Evolutionary conservation across 495 filamentous ascomycete species (phyloP).

Genomic region (Talaromyces wortmannii): DNA sequence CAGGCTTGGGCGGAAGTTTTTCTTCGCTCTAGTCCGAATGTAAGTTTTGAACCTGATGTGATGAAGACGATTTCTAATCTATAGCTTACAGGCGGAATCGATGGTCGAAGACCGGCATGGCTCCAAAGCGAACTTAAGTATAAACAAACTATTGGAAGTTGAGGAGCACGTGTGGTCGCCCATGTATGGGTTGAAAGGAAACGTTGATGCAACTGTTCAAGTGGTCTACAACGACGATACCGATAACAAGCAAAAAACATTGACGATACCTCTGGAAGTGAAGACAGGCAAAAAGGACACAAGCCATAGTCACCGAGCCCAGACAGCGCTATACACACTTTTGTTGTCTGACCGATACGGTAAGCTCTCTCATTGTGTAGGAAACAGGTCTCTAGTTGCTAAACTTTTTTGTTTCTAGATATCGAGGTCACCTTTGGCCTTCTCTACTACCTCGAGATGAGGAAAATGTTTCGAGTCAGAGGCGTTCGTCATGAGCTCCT

Average conservation of each 20-base stretch:
- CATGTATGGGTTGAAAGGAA: slow-evolving; percentile 93
- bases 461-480: slow-evolving; percentile 76
- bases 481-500: slow-evolving; percentile 77
- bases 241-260: slow-evolving; percentile 41
- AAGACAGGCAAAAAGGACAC: slow-evolving; percentile 84
- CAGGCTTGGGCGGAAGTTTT: slow-evolving; percentile 79
- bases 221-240: slow-evolving; percentile 66
- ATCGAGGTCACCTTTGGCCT: slow-evolving; percentile 82
- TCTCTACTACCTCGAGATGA: slow-evolving; percentile 89
- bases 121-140: slow-evolving; percentile 64
- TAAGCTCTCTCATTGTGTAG: slow-evolving; percentile 20
- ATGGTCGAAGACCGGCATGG: slow-evolving; percentile 74
- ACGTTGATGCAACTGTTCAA: slow-evolving; percentile 96
- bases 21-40: slow-evolving; percentile 63
- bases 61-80: slow-evolving; percentile 40
- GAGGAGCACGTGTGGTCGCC: slow-evolving; percentile 98
- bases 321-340: slow-evolving; percentile 91
- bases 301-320: slow-evolving; percentile 72
- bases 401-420: slow-evolving; percentile 40
- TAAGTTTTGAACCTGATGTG: slow-evolving; percentile 62
- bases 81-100: slow-evolving; percentile 49
- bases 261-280: slow-evolving; percentile 88
- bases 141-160: slow-evolving; percentile 90
- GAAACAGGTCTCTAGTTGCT: slow-evolving; percentile 1
- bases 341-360: slow-evolving; percentile 89